Conservation (phyloP, 2,329 filamentous ascomycete species). For the Ascosphaera aggregata region DNA sequence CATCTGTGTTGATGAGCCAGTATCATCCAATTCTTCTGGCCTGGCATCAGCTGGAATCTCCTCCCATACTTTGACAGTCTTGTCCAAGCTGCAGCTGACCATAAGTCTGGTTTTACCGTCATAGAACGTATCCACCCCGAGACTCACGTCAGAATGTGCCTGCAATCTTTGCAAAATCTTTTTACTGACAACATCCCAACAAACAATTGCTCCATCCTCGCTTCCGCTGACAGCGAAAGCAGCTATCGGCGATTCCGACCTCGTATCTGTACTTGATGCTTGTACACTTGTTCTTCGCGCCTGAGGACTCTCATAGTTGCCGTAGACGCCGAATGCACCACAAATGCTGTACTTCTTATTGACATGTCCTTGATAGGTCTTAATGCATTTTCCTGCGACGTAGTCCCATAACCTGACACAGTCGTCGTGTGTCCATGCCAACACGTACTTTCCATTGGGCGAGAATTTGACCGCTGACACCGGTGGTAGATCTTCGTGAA, state of each 20-base stretch:
- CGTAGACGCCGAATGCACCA: conserved; percentile 56
- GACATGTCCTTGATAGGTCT: conserved; percentile 85
- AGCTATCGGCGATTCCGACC: conserved; percentile 5
- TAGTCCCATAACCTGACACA: conserved; percentile 91
- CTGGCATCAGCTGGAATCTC: conserved; percentile 12
- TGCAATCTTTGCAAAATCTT: conserved; percentile 46
- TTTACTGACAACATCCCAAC: conserved; percentile 84
- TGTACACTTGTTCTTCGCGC: conserved; percentile 6
- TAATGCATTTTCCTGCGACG: conserved; percentile 69
- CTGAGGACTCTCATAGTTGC: conserved; percentile 11
- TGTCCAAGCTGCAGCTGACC: conserved; percentile 39
- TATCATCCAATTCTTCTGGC: not conserved
- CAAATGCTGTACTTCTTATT: conserved; percentile 72
- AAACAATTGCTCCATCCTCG: conserved; percentile 56
- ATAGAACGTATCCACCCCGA: conserved; percentile 35
- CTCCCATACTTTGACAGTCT: conserved; percentile 38
- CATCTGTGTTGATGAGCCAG: conserved; percentile 1
- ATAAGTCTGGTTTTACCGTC: conserved; percentile 25
- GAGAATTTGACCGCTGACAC: conserved; percentile 80
- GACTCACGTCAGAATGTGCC: conserved; percentile 33
- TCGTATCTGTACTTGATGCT: not conserved
- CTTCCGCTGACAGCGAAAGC: conserved; percentile 62
- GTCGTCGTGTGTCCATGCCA: conserved; percentile 78
- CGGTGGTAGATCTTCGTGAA: conserved; percentile 86
- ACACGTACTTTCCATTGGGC: conserved; percentile 79